Conservation (phyloP, 495 filamentous ascomycete species). For the Neurospora hispaniola region DNA sequence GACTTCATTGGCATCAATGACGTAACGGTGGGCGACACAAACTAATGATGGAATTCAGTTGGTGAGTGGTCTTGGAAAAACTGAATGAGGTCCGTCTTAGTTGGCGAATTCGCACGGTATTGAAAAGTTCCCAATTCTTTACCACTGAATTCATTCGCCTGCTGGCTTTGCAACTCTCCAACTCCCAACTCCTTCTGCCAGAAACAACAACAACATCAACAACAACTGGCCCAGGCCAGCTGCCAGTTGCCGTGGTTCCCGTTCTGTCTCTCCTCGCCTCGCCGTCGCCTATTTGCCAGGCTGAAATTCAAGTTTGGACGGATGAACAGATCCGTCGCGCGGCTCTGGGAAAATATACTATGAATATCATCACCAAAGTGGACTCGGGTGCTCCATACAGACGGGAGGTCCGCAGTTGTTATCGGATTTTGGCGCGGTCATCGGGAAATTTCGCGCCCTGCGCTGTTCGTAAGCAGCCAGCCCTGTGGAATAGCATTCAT, state of each 20-base stretch:
- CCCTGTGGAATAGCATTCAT: not conserved
- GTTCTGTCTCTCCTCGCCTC: not conserved
- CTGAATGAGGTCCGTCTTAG: not conserved
- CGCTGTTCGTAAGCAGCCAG: too few relatives aligned
- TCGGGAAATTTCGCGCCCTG: not conserved
- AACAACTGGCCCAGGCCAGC: not conserved
- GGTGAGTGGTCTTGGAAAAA: slow-evolving; percentile 8
- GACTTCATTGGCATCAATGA: slow-evolving; percentile 19
- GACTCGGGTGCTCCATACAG: not conserved
- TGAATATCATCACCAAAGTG: not conserved
- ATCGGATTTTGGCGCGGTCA: not conserved
- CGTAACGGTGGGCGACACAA: slow-evolving; percentile 17
- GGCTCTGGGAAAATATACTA: not conserved
- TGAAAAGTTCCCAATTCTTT: slow-evolving; percentile 5
- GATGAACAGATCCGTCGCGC: not conserved
- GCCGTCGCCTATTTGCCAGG: not conserved
- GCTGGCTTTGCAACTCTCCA: not conserved
- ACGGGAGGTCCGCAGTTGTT: not conserved
- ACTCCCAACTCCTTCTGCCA: not conserved
- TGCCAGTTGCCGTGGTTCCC: not conserved
- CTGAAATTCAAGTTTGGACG: not conserved
- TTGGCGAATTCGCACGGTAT: slow-evolving; percentile 17
- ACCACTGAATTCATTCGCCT: not conserved
- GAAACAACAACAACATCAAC: not conserved
- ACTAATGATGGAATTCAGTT: slow-evolving; percentile 13